These are phyloP conservation scores for Beauveria sp. DNA, from an alignment of 2,329 filamentous ascomycete genomes.

Conservation along the genomic window DNA sequence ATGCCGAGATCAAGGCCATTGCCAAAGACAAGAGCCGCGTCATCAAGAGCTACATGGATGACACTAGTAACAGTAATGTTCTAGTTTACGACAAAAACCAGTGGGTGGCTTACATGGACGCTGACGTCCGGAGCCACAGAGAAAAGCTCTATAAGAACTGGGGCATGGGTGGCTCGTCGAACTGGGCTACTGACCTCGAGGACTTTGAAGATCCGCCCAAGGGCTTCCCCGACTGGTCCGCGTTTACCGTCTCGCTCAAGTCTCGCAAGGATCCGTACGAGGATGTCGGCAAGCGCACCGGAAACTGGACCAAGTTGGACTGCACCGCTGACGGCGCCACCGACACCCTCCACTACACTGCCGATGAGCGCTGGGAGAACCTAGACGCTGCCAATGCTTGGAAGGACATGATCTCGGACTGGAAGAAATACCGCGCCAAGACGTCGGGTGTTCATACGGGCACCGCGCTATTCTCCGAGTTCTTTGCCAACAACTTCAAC, in stretches of 20 bases:
- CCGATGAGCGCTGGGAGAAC: not conserved
- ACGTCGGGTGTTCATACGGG: not conserved
- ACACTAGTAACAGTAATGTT: conserved; percentile 15
- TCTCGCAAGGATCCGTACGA: conserved; percentile 14
- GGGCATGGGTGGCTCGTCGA: conserved; percentile 16
- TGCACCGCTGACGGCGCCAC: conserved; percentile 15
- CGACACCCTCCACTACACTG: not conserved
- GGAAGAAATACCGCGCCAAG: not conserved
- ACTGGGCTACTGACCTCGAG: conserved; percentile 19
- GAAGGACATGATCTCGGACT: not conserved
- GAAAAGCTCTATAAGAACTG: conserved; percentile 10
- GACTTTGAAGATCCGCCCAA: conserved; percentile 16
- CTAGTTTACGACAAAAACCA: conserved; percentile 14
- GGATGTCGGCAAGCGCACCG: conserved; percentile 12
- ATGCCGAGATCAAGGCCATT: not conserved
- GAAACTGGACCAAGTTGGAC: conserved; percentile 19
- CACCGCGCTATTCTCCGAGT: conserved; percentile 12
- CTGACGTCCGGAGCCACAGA: conserved; percentile 10
- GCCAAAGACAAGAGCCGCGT: not conserved
- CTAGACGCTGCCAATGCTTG: not conserved
- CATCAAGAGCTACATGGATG: conserved; percentile 11
- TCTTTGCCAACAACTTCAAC: conserved; percentile 11
- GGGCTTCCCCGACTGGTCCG: conserved; percentile 12
- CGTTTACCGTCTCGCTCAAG: conserved; percentile 14
- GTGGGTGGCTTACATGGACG: conserved; percentile 15